Base-by-base conservation (phyloP, 1,139 yeast genomes). In the Saccharomyces hybrid region DNA sequence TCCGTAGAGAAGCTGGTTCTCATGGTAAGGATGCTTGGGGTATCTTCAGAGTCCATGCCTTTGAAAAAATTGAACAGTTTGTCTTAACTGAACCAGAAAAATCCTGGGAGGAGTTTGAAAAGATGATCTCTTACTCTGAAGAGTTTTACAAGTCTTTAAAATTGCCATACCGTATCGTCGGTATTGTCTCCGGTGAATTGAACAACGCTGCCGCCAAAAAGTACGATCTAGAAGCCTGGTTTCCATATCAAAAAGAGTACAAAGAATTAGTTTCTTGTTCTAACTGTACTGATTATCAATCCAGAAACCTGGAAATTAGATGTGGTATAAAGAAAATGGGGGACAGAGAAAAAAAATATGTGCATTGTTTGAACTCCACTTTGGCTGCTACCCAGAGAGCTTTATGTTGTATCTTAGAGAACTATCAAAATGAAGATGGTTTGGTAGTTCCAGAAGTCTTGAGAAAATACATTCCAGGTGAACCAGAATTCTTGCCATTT, bases 1-100 rank as follows among this genome's bases (percentile, higher is more conserved):
- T 93, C 84, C 87, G 99, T 76, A 88, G 99, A 77, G 99, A 93
- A 78, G 99, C 99, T 57, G 99, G 99, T 63, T 86, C 97, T 60
- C 98, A 93, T 70, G 99, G 99, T 74, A 93, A 93, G 75, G 99
- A 93, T 70, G 99, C 99, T 49, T 95, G 99, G 99, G 99, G 99
- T 75, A 90, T 95, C 64, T 93, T 93, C 84, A 86, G 99, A 76
- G 99, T 93, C 56, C 99, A 93, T 72, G 96, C 96, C 55, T 93
- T 93, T 70, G 99, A 95, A 76, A 93, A 93, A 77, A 89, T 93
- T 68, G 99, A 93, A 78, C 99, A 95, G 76, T 93, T 91, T 71
- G 87, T 88, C 62, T 75, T 93, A 66, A 86, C 98, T 56, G 99
- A 93, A 78, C 99, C 99, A 57, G 99, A 91, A 72, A 89, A 91